Percentiles rank a stretch among this genome's conserved stretches.
These are phyloP conservation scores for Helianthus tuberosus DNA, from an alignment of 129 eudicot genomes.

Conservation along the genomic window DNA sequence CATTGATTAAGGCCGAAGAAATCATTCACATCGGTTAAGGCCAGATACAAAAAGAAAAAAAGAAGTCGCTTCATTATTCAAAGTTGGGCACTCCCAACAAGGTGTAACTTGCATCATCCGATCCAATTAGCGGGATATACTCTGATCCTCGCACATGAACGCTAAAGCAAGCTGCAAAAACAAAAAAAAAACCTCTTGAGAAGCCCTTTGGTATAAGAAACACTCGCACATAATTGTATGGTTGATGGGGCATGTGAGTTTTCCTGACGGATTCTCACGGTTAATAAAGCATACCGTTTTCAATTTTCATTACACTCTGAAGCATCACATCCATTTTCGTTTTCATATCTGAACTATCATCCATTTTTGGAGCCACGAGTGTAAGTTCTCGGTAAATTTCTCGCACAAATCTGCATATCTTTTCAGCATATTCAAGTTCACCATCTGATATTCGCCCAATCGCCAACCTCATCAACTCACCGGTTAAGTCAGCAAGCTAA, in stretches of 20 bases:
- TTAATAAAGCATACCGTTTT: constrained; percentile 60
- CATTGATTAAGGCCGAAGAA: neutral
- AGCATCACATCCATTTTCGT: constrained; percentile 95
- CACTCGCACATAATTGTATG: neutral
- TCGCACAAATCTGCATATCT: constrained; percentile 90
- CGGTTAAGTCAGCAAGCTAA: constrained; percentile 96
- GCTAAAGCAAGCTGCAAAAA: constrained; percentile 84
- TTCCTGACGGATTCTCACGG: too few relatives aligned
- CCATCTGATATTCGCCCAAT: constrained; percentile 94
- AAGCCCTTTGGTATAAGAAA: neutral
- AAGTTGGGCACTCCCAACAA: constrained; percentile 53
- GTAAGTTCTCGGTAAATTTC: constrained; percentile 84
- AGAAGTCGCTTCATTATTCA: constrained; percentile 36
- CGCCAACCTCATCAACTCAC: constrained; percentile 98
- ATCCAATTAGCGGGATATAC: constrained; percentile 77
- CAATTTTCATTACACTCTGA: constrained; percentile 94
- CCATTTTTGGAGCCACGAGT: constrained; percentile 81
- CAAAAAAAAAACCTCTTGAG: neutral
- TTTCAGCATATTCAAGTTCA: constrained; percentile 84
- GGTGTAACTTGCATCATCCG: constrained; percentile 50
- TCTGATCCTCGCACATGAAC: constrained; percentile 98
- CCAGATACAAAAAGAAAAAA: neutral
- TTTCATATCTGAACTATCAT: constrained; percentile 80
- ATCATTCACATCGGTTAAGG: neutral
- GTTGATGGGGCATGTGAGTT: too few relatives aligned